phyloP scores from a whole-genome alignment of 1,139 yeast genomes.

The Diutina siamensis region DNA sequence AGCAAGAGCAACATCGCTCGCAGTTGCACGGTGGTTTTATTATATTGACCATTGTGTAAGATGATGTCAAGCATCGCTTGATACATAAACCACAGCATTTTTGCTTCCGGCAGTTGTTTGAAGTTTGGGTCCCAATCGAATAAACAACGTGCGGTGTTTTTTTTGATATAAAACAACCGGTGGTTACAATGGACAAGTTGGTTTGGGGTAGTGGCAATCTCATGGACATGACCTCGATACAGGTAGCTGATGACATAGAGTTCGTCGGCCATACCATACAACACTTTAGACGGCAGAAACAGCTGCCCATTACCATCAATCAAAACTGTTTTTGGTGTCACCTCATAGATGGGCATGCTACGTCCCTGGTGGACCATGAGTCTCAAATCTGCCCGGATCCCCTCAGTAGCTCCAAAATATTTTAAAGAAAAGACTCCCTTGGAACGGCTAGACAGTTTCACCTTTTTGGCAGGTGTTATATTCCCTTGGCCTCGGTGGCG shows the following conservation, averaged over 20 bases:
- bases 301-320: not conserved
- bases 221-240: not conserved
- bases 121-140: not conserved
- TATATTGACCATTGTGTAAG: not conserved
- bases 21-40: not conserved
- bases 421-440: too few species aligned
- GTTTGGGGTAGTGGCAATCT: not conserved
- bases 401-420: too few species aligned
- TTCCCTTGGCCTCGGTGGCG: too few species aligned
- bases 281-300: not conserved
- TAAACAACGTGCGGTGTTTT: not conserved
- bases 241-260: not conserved
- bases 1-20: not conserved
- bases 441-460: too few species aligned
- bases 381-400: too few species aligned
- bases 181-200: not conserved
- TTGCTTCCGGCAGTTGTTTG: not conserved
- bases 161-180: not conserved
- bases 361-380: too few species aligned
- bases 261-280: not conserved
- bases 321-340: not conserved
- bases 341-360: not conserved
- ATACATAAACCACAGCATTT: not conserved
- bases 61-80: not conserved
- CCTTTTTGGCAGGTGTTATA: too few species aligned